These are phyloP conservation scores for Mycena maculata DNA, from an alignment of 768 basidiomycete genomes.

Conservation along the genomic window DNA sequence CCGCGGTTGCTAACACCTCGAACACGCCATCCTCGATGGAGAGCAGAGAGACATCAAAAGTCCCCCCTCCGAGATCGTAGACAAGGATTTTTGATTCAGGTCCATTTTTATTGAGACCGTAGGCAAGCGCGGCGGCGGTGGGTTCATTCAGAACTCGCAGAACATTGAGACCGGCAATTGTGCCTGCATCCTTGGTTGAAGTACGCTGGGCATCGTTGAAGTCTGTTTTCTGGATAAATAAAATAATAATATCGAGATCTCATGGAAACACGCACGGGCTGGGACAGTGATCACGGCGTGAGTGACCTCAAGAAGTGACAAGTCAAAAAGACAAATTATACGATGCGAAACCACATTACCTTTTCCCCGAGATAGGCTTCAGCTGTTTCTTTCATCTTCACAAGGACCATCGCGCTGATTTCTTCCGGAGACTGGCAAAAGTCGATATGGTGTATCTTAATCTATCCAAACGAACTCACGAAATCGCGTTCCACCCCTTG, in stretches of 20 bases:
- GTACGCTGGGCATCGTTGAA: conserved; percentile 78
- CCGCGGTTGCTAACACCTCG: conserved; percentile 77
- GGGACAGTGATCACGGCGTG: conserved; percentile 71
- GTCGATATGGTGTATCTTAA: no score
- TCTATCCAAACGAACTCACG: conserved; percentile 46
- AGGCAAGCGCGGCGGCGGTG: conserved; percentile 77
- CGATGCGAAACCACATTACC: conserved; percentile 44
- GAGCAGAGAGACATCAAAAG: conserved; percentile 79
- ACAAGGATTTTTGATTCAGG: conserved; percentile 71
- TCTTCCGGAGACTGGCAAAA: conserved; percentile 66
- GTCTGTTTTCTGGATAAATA: conserved; percentile 49
- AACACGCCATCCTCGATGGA: conserved; percentile 77
- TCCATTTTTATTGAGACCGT: conserved; percentile 73
- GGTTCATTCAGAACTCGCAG: conserved; percentile 78
- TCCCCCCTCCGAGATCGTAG: conserved; percentile 80
- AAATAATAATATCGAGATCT: conserved; percentile 28
- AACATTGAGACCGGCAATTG: conserved; percentile 72
- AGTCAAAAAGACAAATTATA: not conserved
- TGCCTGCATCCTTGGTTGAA: conserved; percentile 77
- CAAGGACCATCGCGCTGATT: conserved; percentile 73
- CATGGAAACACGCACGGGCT: conserved; percentile 54
- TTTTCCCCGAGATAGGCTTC: conserved; percentile 74
- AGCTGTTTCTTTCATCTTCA: conserved; percentile 79
- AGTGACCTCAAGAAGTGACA: conserved; percentile 41
- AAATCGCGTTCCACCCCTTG: conserved; percentile 60